Base-by-base conservation (phyloP, 2,329 filamentous ascomycete species). In the Ophiosphaerella narmari region DNA sequence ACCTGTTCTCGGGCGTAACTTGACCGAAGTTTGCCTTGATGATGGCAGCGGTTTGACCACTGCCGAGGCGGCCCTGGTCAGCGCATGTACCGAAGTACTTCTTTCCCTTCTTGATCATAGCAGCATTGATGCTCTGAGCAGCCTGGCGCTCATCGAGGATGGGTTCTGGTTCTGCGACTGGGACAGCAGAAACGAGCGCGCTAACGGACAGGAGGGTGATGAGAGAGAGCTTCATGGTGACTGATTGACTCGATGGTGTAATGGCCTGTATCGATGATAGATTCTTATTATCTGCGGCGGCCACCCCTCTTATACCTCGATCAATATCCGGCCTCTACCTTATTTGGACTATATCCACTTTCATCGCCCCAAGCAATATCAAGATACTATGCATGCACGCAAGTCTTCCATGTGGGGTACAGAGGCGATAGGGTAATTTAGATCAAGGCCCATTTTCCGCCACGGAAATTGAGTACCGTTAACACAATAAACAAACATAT, bases 1-100 rank as follows among this genome's bases (percentile, higher is more conserved):
- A 71, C 70, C 65, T 70, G 78, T 89, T 89, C 76, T 89, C 86
- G 1, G 82, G 80, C 0, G 86, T 88, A 34, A 89, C 74, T 66
- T 84, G 80, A 39, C 86, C 85, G 55, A 88, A 88, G 71, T 87
- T 77, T 40, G 78, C 75, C 62, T 81, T 80, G 70, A 89, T 83
- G 62, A 87, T 80, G 47, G 78, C 79, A 14, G 78, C 78, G 50
- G 80, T 83, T 60, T 77, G 77, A 48, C 76, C 78, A 12, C 75
- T 66, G 46, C 70, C 77, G 13, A 89, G 77, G 8, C 77, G 79
- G 54, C 72, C 73, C 59, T 82, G 78, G 63, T 88, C 86, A 1
- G 81, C 77, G 60, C 74, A 77, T 13, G 80, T 82, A 59, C 86
- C 87, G 47, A 82, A 86, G 74, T 89, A 89, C 59, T 82, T 77